Evolutionary conservation across 108 stramenopile species (phyloP), one percentile per base, ranked within the genome.

Genomic region (Skeletonema tropicum): DNA sequence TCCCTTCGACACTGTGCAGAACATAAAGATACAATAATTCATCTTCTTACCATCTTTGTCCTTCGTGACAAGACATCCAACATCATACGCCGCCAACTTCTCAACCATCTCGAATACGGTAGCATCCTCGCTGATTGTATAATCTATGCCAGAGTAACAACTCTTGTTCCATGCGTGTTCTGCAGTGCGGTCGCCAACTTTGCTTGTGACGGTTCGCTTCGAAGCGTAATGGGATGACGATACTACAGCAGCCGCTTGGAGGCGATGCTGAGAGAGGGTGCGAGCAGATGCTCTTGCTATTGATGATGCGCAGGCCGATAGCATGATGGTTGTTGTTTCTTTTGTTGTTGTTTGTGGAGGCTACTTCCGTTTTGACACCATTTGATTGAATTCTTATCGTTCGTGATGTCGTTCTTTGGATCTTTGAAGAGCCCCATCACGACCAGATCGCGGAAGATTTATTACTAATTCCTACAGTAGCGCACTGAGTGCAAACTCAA

Each of bases 51-150:
- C 92, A 26, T 79, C 61, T 12, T 60, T 70, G 70, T 92, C 89
- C 29, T 85, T 93, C 3, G 91, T 88, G 7, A 92, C 93, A 39
- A 97, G 80, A 57, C 94, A 95, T 23, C 97, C 97, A 81, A 97
- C 94, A 77, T 89, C 81, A 78, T 86, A 89, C 5, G 88, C 88
- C 57, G 83, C 86, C 60, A 90, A 84, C 62, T 87, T 87, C 76
- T 89, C 86, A 35, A 89, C 82, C 39, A 80, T 76, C 29, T 87
- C 87, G 71, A 60, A 83, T 3, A 85, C 87, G 5, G 80, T 75
- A 46, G 80, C 60, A 5, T 88, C 87, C 42, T 89, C 85, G 9
- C 55, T 29, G 62, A 91, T 91, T 12, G 82, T 80, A 49, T 85
- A 91, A 69, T 91, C 87, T 31, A 89, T 91, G 35, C 86, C 85